Evolutionary conservation across 768 basidiomycete species (phyloP), one percentile per base, ranked within the genome.

Genomic region (Neoboletus brunneissimus): DNA sequence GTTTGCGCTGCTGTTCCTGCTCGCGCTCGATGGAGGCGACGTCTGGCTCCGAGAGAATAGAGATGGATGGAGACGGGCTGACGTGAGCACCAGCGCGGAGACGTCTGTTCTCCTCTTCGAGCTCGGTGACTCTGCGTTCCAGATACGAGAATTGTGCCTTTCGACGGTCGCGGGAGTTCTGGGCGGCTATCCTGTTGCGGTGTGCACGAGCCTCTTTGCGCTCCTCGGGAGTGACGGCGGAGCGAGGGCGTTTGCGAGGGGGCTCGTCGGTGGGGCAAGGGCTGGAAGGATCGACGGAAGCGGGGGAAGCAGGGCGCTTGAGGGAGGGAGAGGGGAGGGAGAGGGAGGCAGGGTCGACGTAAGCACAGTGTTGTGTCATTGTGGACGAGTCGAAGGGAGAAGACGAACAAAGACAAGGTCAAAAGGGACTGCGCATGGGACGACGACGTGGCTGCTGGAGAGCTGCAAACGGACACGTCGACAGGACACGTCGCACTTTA

Each of bases 121-220:
- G 86, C 69, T 89, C 85, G 13, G 77, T 69, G 4, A 91, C 88
- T 45, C 86, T 71, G 37, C 73, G 80, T 68, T 89, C 86, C 41
- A 92, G 86, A 61, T 76, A 78, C 1, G 76, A 53, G 68, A 88
- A 92, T 60, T 95, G 91, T 16, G 86, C 87, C 73, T 96, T 96
- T 54, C 92, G 83, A 63, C 89, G 82, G 76, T 96, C 94, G 44
- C 94, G 86, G 12, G 89, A 91, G 76, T 94, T 89, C 78, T 96
- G 94, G 6, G 93, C 93, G 2, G 94, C 94, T 70, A 95, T 91
- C 49, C 93, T 83, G 74, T 96, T 96, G 54, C 94, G 86, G 74
- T 94, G 91, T 16, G 90, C 92, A 61, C 94, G 81, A 47, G 89
- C 91, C 70, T 93, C 91, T 64, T 84, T 89, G 72, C 89, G 88